These are phyloP conservation scores for Dendrothele bispora DNA, from an alignment of 768 basidiomycete genomes.

Conservation along the genomic window DNA sequence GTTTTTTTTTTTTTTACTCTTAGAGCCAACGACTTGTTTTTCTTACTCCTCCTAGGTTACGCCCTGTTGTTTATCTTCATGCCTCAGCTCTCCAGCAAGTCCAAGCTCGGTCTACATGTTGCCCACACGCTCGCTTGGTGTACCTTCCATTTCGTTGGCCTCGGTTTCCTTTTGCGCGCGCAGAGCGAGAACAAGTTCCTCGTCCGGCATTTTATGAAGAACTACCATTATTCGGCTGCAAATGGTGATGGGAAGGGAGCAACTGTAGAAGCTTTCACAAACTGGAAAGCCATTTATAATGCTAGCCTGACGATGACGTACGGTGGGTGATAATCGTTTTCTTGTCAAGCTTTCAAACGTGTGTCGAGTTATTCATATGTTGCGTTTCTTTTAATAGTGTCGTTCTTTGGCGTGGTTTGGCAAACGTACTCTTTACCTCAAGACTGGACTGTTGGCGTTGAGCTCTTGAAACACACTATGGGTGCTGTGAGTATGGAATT, in stretches of 20 bases:
- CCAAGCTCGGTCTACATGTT: conserved; percentile 79
- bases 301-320: conserved; percentile 94
- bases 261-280: conserved; percentile 89
- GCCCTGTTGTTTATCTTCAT: conserved; percentile 56
- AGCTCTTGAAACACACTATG: conserved; percentile 84
- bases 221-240: conserved; percentile 81
- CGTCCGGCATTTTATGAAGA: conserved; percentile 91
- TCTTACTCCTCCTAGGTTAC: conserved; percentile 75
- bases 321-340: conserved; percentile 42
- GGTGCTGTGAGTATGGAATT: conserved; percentile 63
- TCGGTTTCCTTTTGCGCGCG: conserved; percentile 80
- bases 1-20: conserved; percentile 1
- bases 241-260: conserved; percentile 68
- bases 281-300: conserved; percentile 95
- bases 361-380: too few relatives aligned
- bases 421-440: conserved; percentile 82
- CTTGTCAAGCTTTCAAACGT: too few relatives aligned
- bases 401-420: conserved; percentile 84
- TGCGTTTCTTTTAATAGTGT: conserved; percentile 49
- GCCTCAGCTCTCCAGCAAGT: conserved; percentile 30
- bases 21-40: conserved; percentile 84
- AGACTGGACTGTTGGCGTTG: conserved; percentile 87
- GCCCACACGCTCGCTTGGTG: conserved; percentile 85
- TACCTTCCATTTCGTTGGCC: conserved; percentile 81
- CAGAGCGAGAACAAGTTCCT: conserved; percentile 88